A percentile compares a stretch with the other conserved stretches of the same genome.
phyloP scores from a whole-genome alignment of 2,329 filamentous ascomycete species.

The Colletotrichum sp. region DNA sequence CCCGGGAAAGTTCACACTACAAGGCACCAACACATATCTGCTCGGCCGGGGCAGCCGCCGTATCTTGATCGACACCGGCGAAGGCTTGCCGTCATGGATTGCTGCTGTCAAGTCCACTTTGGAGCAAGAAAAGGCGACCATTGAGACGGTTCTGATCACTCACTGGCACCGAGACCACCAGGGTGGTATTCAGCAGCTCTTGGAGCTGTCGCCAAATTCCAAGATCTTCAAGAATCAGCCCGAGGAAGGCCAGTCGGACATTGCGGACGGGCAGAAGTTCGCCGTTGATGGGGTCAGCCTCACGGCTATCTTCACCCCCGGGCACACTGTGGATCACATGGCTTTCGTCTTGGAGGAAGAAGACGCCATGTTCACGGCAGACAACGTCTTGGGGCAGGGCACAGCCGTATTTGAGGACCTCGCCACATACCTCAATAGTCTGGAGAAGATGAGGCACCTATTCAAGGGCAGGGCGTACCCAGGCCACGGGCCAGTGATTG shows the following conservation, averaged over 20 bases:
- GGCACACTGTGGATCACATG: conserved; percentile 86
- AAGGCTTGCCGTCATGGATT: conserved; percentile 79
- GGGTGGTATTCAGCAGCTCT: conserved; percentile 75
- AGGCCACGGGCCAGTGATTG: conserved; percentile 82
- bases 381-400: conserved; percentile 87
- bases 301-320: conserved; percentile 63
- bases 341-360: conserved; percentile 79
- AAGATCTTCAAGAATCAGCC: conserved; percentile 72
- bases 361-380: conserved; percentile 84
- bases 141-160: conserved; percentile 78
- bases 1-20: conserved; percentile 78
- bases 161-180: conserved; percentile 94
- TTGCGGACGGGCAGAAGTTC: conserved; percentile 60
- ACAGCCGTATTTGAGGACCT: conserved; percentile 87
- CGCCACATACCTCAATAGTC: conserved; percentile 67
- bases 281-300: conserved; percentile 67
- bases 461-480: conserved; percentile 80
- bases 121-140: conserved; percentile 67
- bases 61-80: conserved; percentile 88
- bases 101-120: conserved; percentile 69
- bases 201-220: conserved; percentile 65
- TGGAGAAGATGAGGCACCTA: conserved; percentile 70
- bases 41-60: conserved; percentile 76
- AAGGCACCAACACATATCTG: conserved; percentile 94
- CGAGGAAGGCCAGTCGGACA: conserved; percentile 50